phyloP scores from a whole-genome alignment of 371 early-diverging fungal species.

The Mucor circinelloides region DNA sequence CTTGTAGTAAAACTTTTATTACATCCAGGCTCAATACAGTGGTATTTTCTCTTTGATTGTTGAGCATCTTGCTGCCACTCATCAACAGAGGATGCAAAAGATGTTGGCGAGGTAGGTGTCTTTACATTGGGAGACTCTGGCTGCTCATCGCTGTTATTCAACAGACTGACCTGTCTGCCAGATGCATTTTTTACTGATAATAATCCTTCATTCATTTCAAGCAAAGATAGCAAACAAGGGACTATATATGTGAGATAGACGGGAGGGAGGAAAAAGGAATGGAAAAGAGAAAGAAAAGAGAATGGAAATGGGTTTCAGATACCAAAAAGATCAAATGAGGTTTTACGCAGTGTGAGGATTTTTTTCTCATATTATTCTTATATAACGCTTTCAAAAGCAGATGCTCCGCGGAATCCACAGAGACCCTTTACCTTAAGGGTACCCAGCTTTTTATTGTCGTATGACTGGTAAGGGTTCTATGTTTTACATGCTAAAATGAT shows the following conservation, averaged over 20 bases:
- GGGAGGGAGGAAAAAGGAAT: neutral
- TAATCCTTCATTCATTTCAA: conserved; percentile 26
- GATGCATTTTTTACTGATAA: conserved; percentile 42
- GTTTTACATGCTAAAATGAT: neutral
- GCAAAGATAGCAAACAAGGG: neutral
- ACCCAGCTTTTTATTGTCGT: conserved; percentile 1
- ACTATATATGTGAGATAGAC: neutral
- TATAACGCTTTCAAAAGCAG: neutral
- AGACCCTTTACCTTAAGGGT: conserved; percentile 7
- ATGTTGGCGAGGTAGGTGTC: conserved; percentile 6
- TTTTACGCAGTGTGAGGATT: neutral
- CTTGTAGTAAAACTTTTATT: conserved; percentile 66
- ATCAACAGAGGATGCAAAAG: conserved; percentile 9
- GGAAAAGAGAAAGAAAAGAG: conserved; percentile 1
- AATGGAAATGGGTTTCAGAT: conserved; percentile 7
- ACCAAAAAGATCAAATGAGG: conserved; percentile 5
- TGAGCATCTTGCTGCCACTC: conserved; percentile 16
- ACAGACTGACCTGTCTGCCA: conserved; percentile 43
- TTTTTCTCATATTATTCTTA: conserved; percentile 1
- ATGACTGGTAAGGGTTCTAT: conserved; percentile 5
- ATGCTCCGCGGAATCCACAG: conserved; percentile 6
- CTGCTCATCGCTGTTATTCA: conserved; percentile 30
- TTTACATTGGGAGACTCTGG: neutral
- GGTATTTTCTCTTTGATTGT: conserved; percentile 54
- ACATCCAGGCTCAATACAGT: conserved; percentile 57